Evolutionary conservation across 2,329 filamentous ascomycete genomes (phyloP).

Genomic region (Colletotrichum plurivorum): DNA sequence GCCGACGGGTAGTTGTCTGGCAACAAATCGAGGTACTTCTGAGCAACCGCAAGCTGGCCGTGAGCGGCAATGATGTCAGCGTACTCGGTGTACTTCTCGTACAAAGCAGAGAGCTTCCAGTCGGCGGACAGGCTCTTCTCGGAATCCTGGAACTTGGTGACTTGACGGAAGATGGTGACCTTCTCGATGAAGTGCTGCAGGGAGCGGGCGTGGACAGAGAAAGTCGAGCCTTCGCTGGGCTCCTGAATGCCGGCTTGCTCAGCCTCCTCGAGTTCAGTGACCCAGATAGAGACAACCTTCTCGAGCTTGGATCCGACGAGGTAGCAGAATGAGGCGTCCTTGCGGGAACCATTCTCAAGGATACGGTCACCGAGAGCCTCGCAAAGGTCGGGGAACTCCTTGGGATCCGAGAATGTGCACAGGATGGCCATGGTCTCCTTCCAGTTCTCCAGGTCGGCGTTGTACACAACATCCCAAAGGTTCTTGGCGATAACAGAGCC

Average conservation of each 20-base stretch:
- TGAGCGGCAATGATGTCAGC: slow-evolving; percentile 94
- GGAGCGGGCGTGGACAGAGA: slow-evolving; percentile 90
- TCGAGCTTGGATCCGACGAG: slow-evolving; percentile 96
- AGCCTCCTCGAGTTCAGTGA: slow-evolving; percentile 86
- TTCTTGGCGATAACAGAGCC: slow-evolving; percentile 96
- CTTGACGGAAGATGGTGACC: slow-evolving; percentile 95
- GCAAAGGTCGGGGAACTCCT: slow-evolving; percentile 94
- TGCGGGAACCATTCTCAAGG: slow-evolving; percentile 81
- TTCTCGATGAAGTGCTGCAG: slow-evolving; percentile 98
- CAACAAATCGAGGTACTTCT: slow-evolving; percentile 91
- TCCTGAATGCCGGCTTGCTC: slow-evolving; percentile 82
- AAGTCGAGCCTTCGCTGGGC: slow-evolving; percentile 80
- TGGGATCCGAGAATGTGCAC: slow-evolving; percentile 93
- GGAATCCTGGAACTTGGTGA: slow-evolving; percentile 89
- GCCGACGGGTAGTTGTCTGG: slow-evolving; percentile 88
- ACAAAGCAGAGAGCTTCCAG: slow-evolving; percentile 91
- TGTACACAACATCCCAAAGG: slow-evolving; percentile 97
- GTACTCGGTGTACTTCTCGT: slow-evolving; percentile 97
- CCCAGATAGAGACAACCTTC: slow-evolving; percentile 97
- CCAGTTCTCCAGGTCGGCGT: slow-evolving; percentile 93
- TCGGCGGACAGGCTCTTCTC: slow-evolving; percentile 80
- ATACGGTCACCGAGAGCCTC: slow-evolving; percentile 95
- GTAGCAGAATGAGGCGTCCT: slow-evolving; percentile 97
- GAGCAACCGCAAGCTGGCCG: slow-evolving; percentile 86
- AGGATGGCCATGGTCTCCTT: slow-evolving; percentile 97